These are phyloP conservation scores for Trichoderma citrinoviride DNA, from an alignment of 2,329 filamentous ascomycete species.

Conservation along the genomic window DNA sequence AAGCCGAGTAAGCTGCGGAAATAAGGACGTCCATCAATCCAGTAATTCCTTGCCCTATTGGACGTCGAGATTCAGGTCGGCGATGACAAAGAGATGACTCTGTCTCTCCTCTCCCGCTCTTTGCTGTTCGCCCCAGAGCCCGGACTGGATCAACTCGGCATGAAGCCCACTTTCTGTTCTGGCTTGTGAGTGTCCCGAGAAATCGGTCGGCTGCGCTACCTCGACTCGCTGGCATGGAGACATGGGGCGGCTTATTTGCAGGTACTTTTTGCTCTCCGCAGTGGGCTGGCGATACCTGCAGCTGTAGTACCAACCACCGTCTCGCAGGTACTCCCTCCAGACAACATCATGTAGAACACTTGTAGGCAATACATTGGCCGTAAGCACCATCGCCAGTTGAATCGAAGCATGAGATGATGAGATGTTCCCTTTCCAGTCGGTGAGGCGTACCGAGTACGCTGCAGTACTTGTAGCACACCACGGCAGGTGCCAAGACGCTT, in stretches of 20 bases:
- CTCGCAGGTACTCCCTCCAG: neutral
- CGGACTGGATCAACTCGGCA: neutral
- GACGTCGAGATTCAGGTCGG: no score
- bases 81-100: no score
- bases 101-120: neutral
- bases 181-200: constrained; percentile 4
- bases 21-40: neutral
- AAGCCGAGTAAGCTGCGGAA: neutral
- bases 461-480: neutral
- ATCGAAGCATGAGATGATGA: no score
- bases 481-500: neutral
- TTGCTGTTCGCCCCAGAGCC: neutral
- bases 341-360: neutral
- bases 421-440: neutral
- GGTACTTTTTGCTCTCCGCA: neutral
- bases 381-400: neutral
- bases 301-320: neutral
- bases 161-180: neutral
- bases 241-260: neutral
- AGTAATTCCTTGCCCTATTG: no score
- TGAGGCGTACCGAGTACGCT: neutral
- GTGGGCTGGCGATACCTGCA: neutral
- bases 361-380: neutral
- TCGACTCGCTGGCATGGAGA: neutral
- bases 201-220: constrained; percentile 2